These are phyloP conservation scores for Leishmania martiniquensis DNA, from an alignment of 208 protist species.

Conservation along the genomic window DNA sequence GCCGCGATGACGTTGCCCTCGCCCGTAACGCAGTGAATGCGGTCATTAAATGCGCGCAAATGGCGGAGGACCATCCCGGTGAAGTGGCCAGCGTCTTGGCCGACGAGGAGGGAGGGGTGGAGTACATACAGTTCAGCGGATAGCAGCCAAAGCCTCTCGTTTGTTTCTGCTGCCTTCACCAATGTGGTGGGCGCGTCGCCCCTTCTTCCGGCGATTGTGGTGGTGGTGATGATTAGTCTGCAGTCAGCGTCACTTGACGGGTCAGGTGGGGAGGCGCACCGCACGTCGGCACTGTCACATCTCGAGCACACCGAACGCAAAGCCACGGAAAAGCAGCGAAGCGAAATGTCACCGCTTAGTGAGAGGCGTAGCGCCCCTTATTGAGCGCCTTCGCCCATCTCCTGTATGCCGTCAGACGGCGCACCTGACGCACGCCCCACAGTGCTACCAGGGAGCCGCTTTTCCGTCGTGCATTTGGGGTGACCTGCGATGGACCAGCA, in stretches of 20 bases:
- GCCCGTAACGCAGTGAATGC: constrained; percentile 37
- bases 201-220: background rate
- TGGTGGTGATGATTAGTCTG: background rate
- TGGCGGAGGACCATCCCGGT: constrained; percentile 30
- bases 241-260: background rate
- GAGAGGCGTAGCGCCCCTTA: background rate
- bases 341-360: background rate
- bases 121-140: constrained; percentile 34
- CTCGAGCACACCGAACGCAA: background rate
- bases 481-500: background rate
- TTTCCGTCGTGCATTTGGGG: background rate
- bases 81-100: constrained; percentile 20
- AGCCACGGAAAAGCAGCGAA: background rate
- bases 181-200: background rate
- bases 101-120: constrained; percentile 9
- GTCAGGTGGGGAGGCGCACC: background rate
- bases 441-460: background rate
- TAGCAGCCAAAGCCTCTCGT: background rate
- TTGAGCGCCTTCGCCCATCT: background rate
- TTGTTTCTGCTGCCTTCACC: background rate
- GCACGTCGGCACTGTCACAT: background rate
- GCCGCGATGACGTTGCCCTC: constrained; percentile 32
- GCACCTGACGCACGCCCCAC: background rate
- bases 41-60: constrained; percentile 33
- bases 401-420: background rate